Evolutionary conservation across 1,284 basidiomycete species (phyloP).

Genomic region (Lignosus rhinocerotis): DNA sequence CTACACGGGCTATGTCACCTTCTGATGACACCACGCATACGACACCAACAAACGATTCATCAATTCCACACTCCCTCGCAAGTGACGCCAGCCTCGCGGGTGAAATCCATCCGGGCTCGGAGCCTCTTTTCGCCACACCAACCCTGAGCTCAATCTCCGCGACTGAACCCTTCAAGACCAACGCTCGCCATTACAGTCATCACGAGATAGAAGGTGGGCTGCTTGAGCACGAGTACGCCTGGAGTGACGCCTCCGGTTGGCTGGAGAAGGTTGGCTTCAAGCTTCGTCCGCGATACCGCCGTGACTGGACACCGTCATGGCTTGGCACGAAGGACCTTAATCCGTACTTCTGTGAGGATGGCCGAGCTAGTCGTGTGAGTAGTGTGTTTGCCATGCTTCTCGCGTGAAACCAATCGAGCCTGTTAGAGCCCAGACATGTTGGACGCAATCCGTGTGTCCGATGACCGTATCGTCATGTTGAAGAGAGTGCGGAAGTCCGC

Average conservation of each 20-base stretch:
- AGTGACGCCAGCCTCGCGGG: too few relatives aligned
- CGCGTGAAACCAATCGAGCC: not conserved
- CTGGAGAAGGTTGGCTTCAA: conserved; percentile 15
- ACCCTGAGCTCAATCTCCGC: not conserved
- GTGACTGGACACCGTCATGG: conserved; percentile 21
- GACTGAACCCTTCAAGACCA: too few relatives aligned
- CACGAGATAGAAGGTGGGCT: not conserved
- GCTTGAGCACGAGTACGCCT: not conserved
- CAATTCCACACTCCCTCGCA: too few relatives aligned
- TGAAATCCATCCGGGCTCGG: too few relatives aligned
- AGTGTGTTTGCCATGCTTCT: not conserved
- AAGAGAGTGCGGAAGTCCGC: not conserved
- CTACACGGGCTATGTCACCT: too few relatives aligned
- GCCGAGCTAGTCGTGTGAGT: not conserved
- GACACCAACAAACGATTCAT: too few relatives aligned
- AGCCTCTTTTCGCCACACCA: not conserved
- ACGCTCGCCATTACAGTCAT: not conserved
- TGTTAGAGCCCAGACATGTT: not conserved
- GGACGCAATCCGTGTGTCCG: conserved; percentile 13
- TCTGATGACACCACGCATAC: too few relatives aligned
- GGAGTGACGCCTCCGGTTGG: conserved; percentile 16
- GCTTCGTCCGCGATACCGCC: conserved; percentile 21
- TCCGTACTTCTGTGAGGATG: conserved; percentile 11
- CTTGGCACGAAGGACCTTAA: not conserved
- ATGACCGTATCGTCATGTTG: conserved; percentile 13